phyloP scores from a whole-genome alignment of 176 grass and related monocot species.

The Guadua angustifolia region DNA sequence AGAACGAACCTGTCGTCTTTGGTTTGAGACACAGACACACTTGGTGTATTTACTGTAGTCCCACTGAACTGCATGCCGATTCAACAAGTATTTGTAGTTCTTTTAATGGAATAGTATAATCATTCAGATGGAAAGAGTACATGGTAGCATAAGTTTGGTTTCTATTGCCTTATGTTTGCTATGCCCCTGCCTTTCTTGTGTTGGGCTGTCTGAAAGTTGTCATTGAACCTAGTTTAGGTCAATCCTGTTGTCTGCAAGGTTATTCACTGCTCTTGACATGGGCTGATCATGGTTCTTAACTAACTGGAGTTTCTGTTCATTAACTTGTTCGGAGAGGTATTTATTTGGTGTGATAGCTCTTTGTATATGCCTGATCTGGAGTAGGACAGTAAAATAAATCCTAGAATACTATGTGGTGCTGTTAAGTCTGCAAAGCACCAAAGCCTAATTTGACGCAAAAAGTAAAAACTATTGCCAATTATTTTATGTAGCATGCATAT shows the following conservation, averaged over 20 bases:
- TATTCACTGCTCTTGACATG: not conserved
- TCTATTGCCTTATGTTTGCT: not conserved
- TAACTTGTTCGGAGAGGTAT: not conserved
- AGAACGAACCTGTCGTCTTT: not conserved
- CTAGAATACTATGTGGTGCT: not conserved
- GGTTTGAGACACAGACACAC: not conserved
- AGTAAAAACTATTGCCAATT: not conserved
- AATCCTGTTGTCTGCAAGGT: not conserved
- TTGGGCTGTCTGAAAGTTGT: not conserved
- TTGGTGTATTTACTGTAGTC: not conserved
- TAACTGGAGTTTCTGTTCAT: not conserved
- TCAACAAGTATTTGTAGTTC: not conserved
- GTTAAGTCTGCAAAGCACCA: not conserved
- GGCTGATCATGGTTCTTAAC: not conserved
- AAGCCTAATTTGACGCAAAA: not conserved
- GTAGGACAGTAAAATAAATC: not conserved
- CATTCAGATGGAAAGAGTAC: not conserved
- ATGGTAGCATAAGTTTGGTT: not conserved
- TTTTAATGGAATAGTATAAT: not conserved
- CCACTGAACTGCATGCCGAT: not conserved
- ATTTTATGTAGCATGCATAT: not conserved
- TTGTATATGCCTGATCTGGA: no score
- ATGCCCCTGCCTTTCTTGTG: not conserved
- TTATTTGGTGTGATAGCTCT: no score
- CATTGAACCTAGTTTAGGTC: not conserved